A percentile compares a stretch with the other conserved stretches of the same genome.
Evolutionary conservation across 345 rosid species (phyloP).

Genomic region (Euclidium syriacum): DNA sequence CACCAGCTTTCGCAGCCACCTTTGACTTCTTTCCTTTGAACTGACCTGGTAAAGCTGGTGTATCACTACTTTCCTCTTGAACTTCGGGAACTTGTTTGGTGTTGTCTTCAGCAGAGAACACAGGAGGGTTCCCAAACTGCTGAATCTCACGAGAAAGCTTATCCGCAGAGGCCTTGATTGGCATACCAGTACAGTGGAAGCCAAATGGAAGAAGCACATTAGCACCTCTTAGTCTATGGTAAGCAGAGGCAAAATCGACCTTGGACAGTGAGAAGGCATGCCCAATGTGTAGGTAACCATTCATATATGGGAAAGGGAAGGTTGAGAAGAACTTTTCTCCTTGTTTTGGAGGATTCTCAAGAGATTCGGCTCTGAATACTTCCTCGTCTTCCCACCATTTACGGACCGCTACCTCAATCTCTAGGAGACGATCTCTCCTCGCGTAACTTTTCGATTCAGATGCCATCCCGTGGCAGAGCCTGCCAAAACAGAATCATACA

Average conservation of each 20-base stretch:
- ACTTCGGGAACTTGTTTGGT: conserved; percentile 21
- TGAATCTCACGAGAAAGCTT: conserved; percentile 72
- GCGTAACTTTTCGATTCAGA: conserved; percentile 64
- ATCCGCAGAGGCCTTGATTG: conserved; percentile 94
- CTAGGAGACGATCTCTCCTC: conserved; percentile 69
- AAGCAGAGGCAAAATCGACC: conserved; percentile 90
- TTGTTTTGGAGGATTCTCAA: conserved; percentile 38
- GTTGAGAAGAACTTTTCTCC: conserved; percentile 79
- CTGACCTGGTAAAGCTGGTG: conserved; percentile 39
- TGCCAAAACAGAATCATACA: conserved; percentile 8
- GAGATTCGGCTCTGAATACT: conserved; percentile 59
- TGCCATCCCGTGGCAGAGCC: conserved; percentile 56
- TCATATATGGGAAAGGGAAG: conserved; percentile 82
- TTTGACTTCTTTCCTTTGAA: conserved; percentile 87
- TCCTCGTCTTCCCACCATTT: conserved; percentile 70
- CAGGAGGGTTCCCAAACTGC: conserved; percentile 72
- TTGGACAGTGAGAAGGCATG: conserved; percentile 81
- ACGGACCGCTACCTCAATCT: conserved; percentile 48
- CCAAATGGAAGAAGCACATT: conserved; percentile 85
- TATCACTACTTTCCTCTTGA: conserved; percentile 35
- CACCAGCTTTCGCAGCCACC: conserved; percentile 78
- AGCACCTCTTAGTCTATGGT: conserved; percentile 77
- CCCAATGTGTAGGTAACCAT: conserved; percentile 72
- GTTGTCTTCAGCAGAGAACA: conserved; percentile 37
- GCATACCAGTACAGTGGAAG: conserved; percentile 97